Evolutionary conservation across 208 protist species (phyloP), one percentile per base, ranked within the genome.

Genomic region (Leishmania tarentolae): DNA sequence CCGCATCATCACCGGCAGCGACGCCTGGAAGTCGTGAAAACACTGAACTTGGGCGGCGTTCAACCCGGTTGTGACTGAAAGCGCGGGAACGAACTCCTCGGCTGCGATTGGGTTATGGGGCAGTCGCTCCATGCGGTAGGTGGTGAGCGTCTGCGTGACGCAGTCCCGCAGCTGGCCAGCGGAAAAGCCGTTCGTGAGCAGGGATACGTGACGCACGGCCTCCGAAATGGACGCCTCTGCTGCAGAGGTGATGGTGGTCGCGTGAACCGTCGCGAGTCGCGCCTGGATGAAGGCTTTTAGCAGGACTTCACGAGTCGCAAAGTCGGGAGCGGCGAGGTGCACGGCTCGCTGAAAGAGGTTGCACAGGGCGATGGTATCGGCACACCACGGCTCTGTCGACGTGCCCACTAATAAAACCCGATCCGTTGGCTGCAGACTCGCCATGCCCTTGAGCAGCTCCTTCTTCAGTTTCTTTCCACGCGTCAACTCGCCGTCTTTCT

Each of bases 381-480:
- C 88, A 40, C 91, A 75, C 91, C 93, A 98, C 63, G 95, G 96
- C 73, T 91, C 87, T 15, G 80, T 80, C 28, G 89, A 88, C 40
- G 86, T 91, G 42, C 89, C 95, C 42, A 99, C 83, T n/a, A 99
- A 80, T 46, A 99, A 72, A 4, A 99, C 96, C 50, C 98, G 93
- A 72, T 98, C 97, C 4, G 90, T 93, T 0, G 93, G 92, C 65
- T 92, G 83, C 73, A 99, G 74, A n/a, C 77, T 90, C 1, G 86
- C 87, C 52, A 96, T 93, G 46, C 89, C 87, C 78, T 96, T 94
- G 57, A 95, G 56, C 9, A 99, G 81, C 72, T 96, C 91, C 87
- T 98, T 99, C 83, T 96, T 97, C 81, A 99, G 94, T 63, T 97
- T 95, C 77, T 91, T 95, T 37, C 93, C 96, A 17, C 94, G 95